Percentiles rank a stretch among this genome's conserved stretches.
Conservation (phyloP, 2,329 filamentous ascomycete genomes). For the Whalleya microplaca region DNA sequence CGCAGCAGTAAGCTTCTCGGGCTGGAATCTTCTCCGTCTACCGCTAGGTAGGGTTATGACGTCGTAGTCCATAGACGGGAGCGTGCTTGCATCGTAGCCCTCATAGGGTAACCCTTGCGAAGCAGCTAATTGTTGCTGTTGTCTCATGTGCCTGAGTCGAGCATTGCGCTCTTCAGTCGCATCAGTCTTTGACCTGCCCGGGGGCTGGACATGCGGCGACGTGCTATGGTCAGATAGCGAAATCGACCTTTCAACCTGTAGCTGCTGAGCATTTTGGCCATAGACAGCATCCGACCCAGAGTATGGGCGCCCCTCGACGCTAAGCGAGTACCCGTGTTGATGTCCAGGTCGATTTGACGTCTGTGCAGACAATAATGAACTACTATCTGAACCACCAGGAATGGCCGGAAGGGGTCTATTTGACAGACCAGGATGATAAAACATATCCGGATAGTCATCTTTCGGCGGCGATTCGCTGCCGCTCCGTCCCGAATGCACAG, state of each 20-base stretch:
- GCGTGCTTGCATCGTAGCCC: conserved; percentile 59
- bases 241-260: conserved; percentile 70
- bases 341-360: conserved; percentile 50
- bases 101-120: conserved; percentile 58
- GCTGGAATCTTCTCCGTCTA: conserved; percentile 81
- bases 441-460: conserved; percentile 84
- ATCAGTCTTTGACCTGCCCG: conserved; percentile 93
- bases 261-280: conserved; percentile 46
- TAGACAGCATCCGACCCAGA: conserved; percentile 57
- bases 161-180: conserved; percentile 72
- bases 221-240: conserved; percentile 83
- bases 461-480: conserved; percentile 68
- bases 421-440: conserved; percentile 85
- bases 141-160: conserved; percentile 50
- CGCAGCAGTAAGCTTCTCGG: conserved; percentile 75
- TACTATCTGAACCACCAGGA: conserved; percentile 65
- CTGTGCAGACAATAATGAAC: conserved; percentile 53
- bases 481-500: conserved; percentile 58
- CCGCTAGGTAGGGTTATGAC: conserved; percentile 81
- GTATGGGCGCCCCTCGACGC: conserved; percentile 49
- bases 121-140: conserved; percentile 55
- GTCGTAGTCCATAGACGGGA: conserved; percentile 70
- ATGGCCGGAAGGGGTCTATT: conserved; percentile 66
- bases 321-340: conserved; percentile 55
- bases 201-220: conserved; percentile 76